phyloP scores from a whole-genome alignment of 78 protist species.

The Dictyostelium purpureum region DNA sequence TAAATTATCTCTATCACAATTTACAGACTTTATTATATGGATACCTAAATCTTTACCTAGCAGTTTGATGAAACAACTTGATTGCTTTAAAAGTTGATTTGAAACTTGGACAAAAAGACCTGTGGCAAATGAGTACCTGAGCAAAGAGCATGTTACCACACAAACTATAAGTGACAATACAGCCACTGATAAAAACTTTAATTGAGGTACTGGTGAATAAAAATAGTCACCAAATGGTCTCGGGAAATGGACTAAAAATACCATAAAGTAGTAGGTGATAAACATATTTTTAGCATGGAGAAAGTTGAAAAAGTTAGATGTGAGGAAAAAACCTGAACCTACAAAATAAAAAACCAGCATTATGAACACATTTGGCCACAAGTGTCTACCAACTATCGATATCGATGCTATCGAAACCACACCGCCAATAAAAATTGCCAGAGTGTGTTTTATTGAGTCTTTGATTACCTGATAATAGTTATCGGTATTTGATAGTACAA shows the following conservation, averaged over 20 bases:
- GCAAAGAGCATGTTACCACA: background rate
- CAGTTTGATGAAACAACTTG: background rate
- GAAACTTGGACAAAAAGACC: background rate
- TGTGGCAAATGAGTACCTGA: background rate
- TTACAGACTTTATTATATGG: background rate
- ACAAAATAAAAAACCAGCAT: background rate
- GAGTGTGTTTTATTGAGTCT: background rate
- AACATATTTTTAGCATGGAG: conserved; percentile 19
- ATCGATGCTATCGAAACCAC: background rate
- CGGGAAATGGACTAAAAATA: background rate
- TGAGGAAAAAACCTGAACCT: background rate
- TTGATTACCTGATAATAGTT: conserved; percentile 16
- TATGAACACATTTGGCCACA: conserved; percentile 16
- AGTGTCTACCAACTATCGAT: conserved; percentile 4
- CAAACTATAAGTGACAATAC: background rate
- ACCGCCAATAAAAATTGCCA: background rate
- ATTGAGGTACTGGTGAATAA: conserved; percentile 21
- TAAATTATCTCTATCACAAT: background rate
- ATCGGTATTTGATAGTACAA: background rate
- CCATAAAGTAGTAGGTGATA: conserved; percentile 21
- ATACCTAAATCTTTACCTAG: background rate
- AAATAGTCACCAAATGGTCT: background rate
- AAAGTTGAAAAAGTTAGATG: background rate
- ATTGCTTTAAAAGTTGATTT: background rate
- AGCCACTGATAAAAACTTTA: conserved; percentile 4